A percentile compares a stretch with the other conserved stretches of the same genome.
These are phyloP conservation scores for Rosa hybrid DNA, from an alignment of 331 rosid species.

Conservation along the genomic window DNA sequence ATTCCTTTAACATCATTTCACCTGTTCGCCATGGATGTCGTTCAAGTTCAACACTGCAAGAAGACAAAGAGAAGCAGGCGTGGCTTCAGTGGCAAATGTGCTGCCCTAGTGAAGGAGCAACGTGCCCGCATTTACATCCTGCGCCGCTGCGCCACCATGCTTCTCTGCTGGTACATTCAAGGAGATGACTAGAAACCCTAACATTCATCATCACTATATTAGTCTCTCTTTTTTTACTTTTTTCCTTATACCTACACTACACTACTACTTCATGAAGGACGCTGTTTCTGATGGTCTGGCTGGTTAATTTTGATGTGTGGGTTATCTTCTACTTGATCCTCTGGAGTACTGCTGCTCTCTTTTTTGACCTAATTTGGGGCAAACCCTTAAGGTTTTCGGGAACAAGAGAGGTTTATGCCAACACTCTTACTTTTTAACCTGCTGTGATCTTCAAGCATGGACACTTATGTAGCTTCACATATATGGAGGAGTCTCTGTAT, in stretches of 20 bases:
- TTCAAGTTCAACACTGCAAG: constrained; percentile 38
- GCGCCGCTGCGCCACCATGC: constrained; percentile 95
- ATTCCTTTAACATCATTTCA: neutral
- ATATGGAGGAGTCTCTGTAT: constrained; percentile 30
- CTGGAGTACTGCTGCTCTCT: constrained; percentile 24
- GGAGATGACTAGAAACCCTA: constrained; percentile 63
- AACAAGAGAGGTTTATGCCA: constrained; percentile 38
- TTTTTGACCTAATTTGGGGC: constrained; percentile 46
- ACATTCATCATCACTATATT: neutral
- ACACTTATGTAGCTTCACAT: constrained; percentile 24
- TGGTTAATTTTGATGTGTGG: constrained; percentile 32
- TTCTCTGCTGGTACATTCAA: constrained; percentile 89
- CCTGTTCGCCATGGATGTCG: constrained; percentile 39
- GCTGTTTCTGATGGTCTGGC: constrained; percentile 28
- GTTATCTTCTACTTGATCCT: constrained; percentile 27
- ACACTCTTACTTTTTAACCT: constrained; percentile 39
- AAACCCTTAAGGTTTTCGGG: constrained; percentile 42
- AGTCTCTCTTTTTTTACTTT: neutral
- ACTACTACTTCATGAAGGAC: constrained; percentile 9
- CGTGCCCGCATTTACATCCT: constrained; percentile 91
- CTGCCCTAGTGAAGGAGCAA: constrained; percentile 77
- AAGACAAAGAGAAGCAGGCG: constrained; percentile 46
- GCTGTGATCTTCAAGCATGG: constrained; percentile 28
- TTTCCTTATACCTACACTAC: constrained; percentile 16
- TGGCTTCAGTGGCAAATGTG: constrained; percentile 64